Evolutionary conservation across 2,329 filamentous ascomycete species (phyloP).

Genomic region (Penicillium sp.): DNA sequence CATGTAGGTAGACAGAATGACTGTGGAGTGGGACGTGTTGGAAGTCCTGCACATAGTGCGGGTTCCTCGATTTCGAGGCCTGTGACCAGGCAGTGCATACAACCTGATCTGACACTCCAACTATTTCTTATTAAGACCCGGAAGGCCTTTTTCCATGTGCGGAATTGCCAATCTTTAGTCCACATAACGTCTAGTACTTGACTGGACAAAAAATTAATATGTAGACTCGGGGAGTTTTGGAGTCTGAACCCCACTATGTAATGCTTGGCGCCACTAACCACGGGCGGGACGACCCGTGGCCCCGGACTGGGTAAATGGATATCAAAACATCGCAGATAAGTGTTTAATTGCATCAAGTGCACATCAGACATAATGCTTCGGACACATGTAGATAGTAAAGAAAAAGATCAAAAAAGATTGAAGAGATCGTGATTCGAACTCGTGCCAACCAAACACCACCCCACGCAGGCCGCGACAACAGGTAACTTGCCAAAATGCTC

Average conservation of each 20-base stretch:
- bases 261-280: neutral
- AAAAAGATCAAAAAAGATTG: neutral
- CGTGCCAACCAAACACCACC: neutral
- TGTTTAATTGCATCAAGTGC: neutral
- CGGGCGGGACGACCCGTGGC: neutral
- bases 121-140: too few relatives aligned
- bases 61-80: too few relatives aligned
- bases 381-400: neutral
- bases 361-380: neutral
- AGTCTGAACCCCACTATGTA: neutral
- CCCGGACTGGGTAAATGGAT: neutral
- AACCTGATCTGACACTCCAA: too few relatives aligned
- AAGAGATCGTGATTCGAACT: neutral
- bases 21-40: too few relatives aligned
- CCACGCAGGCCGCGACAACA: neutral
- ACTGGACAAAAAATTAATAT: too few relatives aligned
- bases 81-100: too few relatives aligned
- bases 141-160: too few relatives aligned
- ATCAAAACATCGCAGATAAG: neutral
- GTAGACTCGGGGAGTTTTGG: too few relatives aligned
- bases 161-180: too few relatives aligned
- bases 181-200: too few relatives aligned
- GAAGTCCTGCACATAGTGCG: too few relatives aligned
- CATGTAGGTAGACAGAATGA: too few relatives aligned
- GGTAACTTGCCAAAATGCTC: neutral